Evolutionary conservation across 805 yeast species (phyloP).

Genomic region (Komagataella mondaviorum): DNA sequence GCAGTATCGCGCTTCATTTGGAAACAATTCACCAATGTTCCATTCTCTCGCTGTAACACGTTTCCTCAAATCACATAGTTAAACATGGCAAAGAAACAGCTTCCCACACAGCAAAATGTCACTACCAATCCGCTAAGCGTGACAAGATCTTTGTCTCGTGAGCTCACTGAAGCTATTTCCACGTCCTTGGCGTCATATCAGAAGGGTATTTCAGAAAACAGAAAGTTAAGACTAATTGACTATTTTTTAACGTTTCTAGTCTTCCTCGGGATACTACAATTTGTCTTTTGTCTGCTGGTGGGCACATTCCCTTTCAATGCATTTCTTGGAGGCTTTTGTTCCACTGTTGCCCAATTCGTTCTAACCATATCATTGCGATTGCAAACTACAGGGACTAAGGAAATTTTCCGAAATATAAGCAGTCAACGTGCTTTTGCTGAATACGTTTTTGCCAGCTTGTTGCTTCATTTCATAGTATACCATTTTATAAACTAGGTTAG

Average conservation of each 20-base stretch:
- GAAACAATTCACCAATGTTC: background rate
- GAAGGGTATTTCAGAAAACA: slow-evolving; percentile 16
- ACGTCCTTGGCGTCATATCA: slow-evolving; percentile 19
- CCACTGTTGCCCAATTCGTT: slow-evolving; percentile 94
- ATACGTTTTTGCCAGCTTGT: slow-evolving; percentile 72
- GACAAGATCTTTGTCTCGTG: slow-evolving; percentile 19
- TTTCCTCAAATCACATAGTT: background rate
- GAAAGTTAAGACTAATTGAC: slow-evolving; percentile 57
- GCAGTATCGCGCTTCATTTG: background rate
- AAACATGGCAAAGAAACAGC: background rate
- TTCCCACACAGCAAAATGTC: background rate
- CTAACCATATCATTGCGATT: slow-evolving; percentile 71
- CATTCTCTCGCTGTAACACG: background rate
- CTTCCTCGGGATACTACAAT: slow-evolving; percentile 63
- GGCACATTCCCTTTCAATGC: slow-evolving; percentile 97
- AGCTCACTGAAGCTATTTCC: slow-evolving; percentile 16
- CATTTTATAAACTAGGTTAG: slow-evolving; percentile 68
- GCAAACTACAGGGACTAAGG: slow-evolving; percentile 31
- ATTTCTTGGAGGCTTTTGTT: slow-evolving; percentile 81
- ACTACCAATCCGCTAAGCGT: slow-evolving; percentile 22
- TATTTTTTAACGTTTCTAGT: slow-evolving; percentile 65
- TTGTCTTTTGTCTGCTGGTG: slow-evolving; percentile 57
- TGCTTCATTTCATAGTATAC: slow-evolving; percentile 76
- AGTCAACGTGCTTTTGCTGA: slow-evolving; percentile 70
- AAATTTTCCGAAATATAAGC: slow-evolving; percentile 11